Evolutionary conservation across 1,284 basidiomycete species (phyloP).

Genomic region (Melampsora abietis-canadensis): DNA sequence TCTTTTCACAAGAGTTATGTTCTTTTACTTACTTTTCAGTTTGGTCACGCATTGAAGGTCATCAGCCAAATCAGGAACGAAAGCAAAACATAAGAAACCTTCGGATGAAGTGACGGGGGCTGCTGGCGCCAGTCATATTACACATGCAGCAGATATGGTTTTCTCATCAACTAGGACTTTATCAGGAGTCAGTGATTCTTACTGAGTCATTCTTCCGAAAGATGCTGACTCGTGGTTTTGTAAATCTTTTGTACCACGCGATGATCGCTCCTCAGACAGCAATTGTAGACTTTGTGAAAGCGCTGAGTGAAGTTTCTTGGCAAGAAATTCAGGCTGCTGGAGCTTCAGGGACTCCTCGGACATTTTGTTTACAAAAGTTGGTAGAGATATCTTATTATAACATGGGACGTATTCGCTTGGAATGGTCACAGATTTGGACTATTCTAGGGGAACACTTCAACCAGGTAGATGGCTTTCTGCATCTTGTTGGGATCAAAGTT

Average conservation of each 20-base stretch:
- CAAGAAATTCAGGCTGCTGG: slow-evolving; percentile 98
- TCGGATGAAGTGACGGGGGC: slow-evolving; percentile 94
- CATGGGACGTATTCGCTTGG: slow-evolving; percentile 95
- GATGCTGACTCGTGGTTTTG: not conserved
- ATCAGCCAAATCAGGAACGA: slow-evolving; percentile 51
- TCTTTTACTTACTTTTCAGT: not conserved
- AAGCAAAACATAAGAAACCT: slow-evolving; percentile 57
- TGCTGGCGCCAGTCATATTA: slow-evolving; percentile 94
- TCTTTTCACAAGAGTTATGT: slow-evolving; percentile 3
- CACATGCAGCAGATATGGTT: slow-evolving; percentile 97
- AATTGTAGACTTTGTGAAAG: slow-evolving; percentile 96
- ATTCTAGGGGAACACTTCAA: slow-evolving; percentile 99
- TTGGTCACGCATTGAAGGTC: slow-evolving; percentile 21
- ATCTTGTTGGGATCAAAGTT: not conserved
- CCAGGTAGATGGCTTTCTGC: slow-evolving; percentile 61
- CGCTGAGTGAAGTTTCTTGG: slow-evolving; percentile 96
- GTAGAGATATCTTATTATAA: slow-evolving; percentile 99
- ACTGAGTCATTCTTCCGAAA: not conserved
- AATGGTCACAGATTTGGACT: slow-evolving; percentile 98
- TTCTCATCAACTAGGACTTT: slow-evolving; percentile 93
- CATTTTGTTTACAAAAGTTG: slow-evolving; percentile 96
- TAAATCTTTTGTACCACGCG: not conserved
- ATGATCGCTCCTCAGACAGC: slow-evolving; percentile 64
- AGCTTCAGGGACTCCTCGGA: slow-evolving; percentile 75
- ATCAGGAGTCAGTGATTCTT: slow-evolving; percentile 70